A percentile compares a stretch with the other conserved stretches of the same genome.
Conservation (phyloP, 805 yeast species). For the Candida pseudoglaebosa region DNA sequence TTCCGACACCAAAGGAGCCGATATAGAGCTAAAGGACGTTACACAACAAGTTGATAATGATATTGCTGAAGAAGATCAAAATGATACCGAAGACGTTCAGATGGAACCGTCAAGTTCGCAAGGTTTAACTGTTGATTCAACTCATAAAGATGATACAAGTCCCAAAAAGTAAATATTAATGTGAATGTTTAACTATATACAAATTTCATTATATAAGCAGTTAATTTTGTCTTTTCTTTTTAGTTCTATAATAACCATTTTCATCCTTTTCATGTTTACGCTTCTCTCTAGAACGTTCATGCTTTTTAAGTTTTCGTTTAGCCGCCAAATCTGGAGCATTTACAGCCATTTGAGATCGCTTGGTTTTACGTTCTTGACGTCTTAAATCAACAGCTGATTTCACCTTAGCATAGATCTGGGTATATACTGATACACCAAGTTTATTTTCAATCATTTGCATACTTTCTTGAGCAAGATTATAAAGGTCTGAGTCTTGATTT, state of each 20-base stretch:
- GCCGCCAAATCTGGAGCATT: constrained; percentile 83
- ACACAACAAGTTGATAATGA: constrained; percentile 8
- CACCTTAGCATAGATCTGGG: constrained; percentile 59
- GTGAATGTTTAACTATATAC: not conserved
- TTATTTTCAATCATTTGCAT: constrained; percentile 61
- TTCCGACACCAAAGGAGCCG: not conserved
- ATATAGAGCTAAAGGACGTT: constrained; percentile 1
- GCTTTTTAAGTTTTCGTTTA: constrained; percentile 69
- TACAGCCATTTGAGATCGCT: constrained; percentile 70
- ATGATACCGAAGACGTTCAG: constrained; percentile 4
- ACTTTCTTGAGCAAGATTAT: constrained; percentile 58
- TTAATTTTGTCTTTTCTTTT: constrained; percentile 39
- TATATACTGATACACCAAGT: constrained; percentile 68
- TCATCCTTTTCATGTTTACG: constrained; percentile 72
- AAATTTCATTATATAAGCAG: constrained; percentile 2
- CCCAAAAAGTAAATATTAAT: constrained; percentile 7
- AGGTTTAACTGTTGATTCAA: too few relatives aligned
- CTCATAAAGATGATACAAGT: constrained; percentile 6
- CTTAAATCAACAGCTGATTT: constrained; percentile 54
- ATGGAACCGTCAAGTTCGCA: constrained; percentile 1
- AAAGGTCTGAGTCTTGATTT: constrained; percentile 48
- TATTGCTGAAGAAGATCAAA: constrained; percentile 6
- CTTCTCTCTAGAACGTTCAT: constrained; percentile 70
- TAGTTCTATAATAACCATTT: constrained; percentile 68
- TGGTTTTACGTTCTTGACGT: constrained; percentile 72